Conservation (phyloP, 495 filamentous ascomycete genomes). For the Penicillium goetzii region DNA sequence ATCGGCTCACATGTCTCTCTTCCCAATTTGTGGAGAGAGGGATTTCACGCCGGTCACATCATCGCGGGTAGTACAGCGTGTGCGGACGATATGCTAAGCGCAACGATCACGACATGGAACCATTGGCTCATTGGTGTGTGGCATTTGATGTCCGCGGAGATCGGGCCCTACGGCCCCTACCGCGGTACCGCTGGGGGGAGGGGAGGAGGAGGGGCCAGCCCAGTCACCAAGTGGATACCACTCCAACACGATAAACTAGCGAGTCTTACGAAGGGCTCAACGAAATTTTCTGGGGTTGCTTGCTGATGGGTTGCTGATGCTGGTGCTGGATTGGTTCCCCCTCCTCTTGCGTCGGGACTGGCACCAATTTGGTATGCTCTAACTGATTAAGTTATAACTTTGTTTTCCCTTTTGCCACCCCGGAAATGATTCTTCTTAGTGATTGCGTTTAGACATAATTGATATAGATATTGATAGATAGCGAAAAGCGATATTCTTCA, state of each 20-base stretch:
- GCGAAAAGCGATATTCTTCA: no score
- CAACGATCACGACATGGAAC: slow-evolving; percentile 20
- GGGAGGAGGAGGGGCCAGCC: slow-evolving; percentile 1
- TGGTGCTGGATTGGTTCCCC: neutral
- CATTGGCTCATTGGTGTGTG: slow-evolving; percentile 3
- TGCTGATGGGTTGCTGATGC: neutral
- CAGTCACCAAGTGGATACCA: neutral
- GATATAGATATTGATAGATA: slow-evolving; percentile 2
- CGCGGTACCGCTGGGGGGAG: slow-evolving; percentile 14
- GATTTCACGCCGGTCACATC: slow-evolving; percentile 19
- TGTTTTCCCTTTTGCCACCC: neutral
- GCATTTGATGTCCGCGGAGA: slow-evolving; percentile 27
- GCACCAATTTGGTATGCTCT: neutral
- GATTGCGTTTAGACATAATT: slow-evolving; percentile 1
- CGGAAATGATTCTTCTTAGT: neutral
- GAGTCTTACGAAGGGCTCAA: neutral
- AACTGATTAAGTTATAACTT: slow-evolving; percentile 1
- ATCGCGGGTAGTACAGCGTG: slow-evolving; percentile 14
- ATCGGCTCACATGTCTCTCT: slow-evolving; percentile 17
- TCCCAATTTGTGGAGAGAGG: slow-evolving; percentile 5
- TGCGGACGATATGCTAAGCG: slow-evolving; percentile 8
- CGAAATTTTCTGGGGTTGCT: slow-evolving; percentile 5
- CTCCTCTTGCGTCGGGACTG: neutral
- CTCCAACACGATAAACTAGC: neutral
- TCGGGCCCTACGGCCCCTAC: slow-evolving; percentile 19